phyloP scores from a whole-genome alignment of 768 basidiomycete genomes.

The Udeniomyces megalosporus region DNA sequence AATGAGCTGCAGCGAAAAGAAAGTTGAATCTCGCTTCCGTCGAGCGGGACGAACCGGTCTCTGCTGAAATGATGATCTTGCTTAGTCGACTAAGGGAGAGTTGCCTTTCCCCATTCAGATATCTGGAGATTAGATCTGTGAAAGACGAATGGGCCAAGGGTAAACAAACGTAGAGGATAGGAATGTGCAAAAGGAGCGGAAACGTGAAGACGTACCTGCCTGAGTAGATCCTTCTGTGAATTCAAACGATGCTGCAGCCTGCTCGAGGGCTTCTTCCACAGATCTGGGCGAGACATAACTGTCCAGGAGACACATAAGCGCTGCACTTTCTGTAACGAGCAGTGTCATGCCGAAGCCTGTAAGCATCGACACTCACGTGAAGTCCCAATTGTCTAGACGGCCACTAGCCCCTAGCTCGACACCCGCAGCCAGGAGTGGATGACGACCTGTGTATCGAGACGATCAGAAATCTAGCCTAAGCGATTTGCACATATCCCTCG shows the following conservation, averaged over 20 bases:
- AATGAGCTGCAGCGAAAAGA: conserved; percentile 60
- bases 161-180: too few relatives aligned
- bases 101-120: conserved; percentile 63
- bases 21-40: conserved; percentile 41
- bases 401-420: conserved; percentile 23
- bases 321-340: neutral
- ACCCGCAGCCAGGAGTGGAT: conserved; percentile 50
- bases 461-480: too few relatives aligned
- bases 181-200: too few relatives aligned
- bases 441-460: conserved; percentile 28
- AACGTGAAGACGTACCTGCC: too few relatives aligned
- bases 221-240: too few relatives aligned
- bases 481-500: too few relatives aligned
- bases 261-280: neutral
- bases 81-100: conserved; percentile 51
- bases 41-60: conserved; percentile 21
- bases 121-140: conserved; percentile 40
- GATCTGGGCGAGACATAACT: neutral
- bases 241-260: neutral
- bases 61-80: conserved; percentile 36
- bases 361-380: neutral
- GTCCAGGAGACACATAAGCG: neutral
- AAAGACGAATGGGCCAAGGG: too few relatives aligned
- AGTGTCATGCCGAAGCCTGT: neutral
- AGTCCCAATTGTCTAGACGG: neutral